These are phyloP conservation scores for Saccharomycopsis oosterbeekiorum DNA, from an alignment of 805 yeast species.

Conservation along the genomic window DNA sequence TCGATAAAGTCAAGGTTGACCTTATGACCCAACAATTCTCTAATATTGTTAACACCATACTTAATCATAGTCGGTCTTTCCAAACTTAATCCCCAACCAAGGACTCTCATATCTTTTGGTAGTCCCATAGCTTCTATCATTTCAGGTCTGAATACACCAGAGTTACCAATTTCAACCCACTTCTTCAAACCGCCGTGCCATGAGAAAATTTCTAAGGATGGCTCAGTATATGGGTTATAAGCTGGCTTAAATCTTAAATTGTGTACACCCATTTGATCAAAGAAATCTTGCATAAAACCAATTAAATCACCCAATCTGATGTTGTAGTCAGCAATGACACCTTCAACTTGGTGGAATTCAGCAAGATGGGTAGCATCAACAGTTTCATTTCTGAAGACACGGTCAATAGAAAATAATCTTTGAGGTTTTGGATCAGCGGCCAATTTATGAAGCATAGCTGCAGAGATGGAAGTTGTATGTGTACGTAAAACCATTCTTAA, in stretches of 20 bases:
- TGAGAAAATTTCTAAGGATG: slow-evolving; percentile 93
- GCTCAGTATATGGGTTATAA: slow-evolving; percentile 98
- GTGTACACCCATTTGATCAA: slow-evolving; percentile 93
- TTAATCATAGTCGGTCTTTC: slow-evolving; percentile 99
- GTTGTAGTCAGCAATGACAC: slow-evolving; percentile 95
- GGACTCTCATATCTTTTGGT: slow-evolving; percentile 85
- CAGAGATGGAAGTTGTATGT: slow-evolving; percentile 92
- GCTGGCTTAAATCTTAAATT: slow-evolving; percentile 97
- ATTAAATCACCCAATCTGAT: slow-evolving; percentile 92
- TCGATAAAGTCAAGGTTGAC: slow-evolving; percentile 91
- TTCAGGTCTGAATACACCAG: slow-evolving; percentile 99
- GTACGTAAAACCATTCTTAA: slow-evolving; percentile 90
- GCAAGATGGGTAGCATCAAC: slow-evolving; percentile 99
- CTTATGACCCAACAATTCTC: slow-evolving; percentile 96
- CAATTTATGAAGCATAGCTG: slow-evolving; percentile 75
- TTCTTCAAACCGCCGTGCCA: slow-evolving; percentile 90
- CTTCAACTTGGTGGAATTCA: slow-evolving; percentile 98
- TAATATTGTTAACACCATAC: slow-evolving; percentile 88
- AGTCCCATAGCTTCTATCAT: slow-evolving; percentile 98
- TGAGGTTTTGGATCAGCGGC: slow-evolving; percentile 85
- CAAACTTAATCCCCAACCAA: slow-evolving; percentile 94
- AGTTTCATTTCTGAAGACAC: slow-evolving; percentile 99
- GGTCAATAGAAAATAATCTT: slow-evolving; percentile 89
- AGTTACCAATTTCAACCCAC: slow-evolving; percentile 99
- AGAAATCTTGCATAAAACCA: slow-evolving; percentile 97